These are phyloP conservation scores for Uronychia setigera DNA, from an alignment of 73 alveolate genomes.

Conservation along the genomic window DNA sequence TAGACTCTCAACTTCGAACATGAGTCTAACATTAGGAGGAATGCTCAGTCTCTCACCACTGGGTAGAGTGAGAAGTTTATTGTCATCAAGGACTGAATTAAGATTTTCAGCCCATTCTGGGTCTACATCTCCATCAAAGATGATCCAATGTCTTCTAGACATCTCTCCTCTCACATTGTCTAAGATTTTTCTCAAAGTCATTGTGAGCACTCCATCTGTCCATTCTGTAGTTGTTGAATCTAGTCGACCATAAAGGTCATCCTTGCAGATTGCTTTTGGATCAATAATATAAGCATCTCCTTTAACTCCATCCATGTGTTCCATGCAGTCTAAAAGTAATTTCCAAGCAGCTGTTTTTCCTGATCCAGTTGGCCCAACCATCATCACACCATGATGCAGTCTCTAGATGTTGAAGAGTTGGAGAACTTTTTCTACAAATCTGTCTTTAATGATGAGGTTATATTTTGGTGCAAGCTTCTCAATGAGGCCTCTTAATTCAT, in stretches of 20 bases:
- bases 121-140: constrained; percentile 99
- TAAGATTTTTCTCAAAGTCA: constrained; percentile 90
- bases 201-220: constrained; percentile 99
- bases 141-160: constrained; percentile 98
- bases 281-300: constrained; percentile 98
- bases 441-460: constrained; percentile 84
- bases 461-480: constrained; percentile 75
- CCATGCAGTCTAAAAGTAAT: constrained; percentile 96
- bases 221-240: constrained; percentile 99
- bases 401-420: constrained; percentile 89
- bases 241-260: constrained; percentile 98
- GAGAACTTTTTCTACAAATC: constrained; percentile 92
- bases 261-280: constrained; percentile 99
- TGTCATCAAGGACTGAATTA: constrained; percentile 99
- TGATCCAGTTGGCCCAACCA: constrained; percentile 99
- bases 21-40: constrained; percentile 99
- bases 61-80: constrained; percentile 98
- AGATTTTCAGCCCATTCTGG: constrained; percentile 99
- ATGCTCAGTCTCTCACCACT: constrained; percentile 98
- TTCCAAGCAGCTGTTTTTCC: constrained; percentile 99
- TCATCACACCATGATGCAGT: constrained; percentile 98
- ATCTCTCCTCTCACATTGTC: constrained; percentile 98
- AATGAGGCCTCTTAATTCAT: constrained; percentile 82
- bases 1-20: constrained; percentile 99
- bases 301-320: constrained; percentile 90